These are phyloP conservation scores for Besnoitia besnoiti DNA, from an alignment of 169 alveolate genomes.

Conservation along the genomic window DNA sequence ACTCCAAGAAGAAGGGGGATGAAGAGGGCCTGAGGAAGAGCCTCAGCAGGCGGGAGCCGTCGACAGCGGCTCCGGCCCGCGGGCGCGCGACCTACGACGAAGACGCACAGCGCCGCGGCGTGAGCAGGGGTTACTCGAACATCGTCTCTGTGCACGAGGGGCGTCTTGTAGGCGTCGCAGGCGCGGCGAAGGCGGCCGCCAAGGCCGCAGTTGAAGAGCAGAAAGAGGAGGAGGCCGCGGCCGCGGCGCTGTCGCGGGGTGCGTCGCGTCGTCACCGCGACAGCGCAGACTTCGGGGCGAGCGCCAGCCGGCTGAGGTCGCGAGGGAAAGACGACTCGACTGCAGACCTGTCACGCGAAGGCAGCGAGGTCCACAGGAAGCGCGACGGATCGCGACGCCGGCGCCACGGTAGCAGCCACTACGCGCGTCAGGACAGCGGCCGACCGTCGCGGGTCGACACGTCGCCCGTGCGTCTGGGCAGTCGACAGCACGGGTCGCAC, in stretches of 20 bases:
- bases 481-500: not conserved
- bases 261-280: no score
- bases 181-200: slow-evolving; percentile 5
- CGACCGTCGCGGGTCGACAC: not conserved
- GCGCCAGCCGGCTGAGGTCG: not conserved
- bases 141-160: not conserved
- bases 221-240: not conserved
- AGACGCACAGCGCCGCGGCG: not conserved
- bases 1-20: not conserved
- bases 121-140: not conserved
- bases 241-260: not conserved
- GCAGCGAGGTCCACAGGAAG: not conserved
- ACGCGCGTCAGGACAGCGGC: no score
- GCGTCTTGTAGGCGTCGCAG: not conserved
- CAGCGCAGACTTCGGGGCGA: not conserved
- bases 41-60: not conserved
- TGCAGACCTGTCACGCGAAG: not conserved
- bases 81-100: not conserved
- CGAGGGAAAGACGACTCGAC: not conserved
- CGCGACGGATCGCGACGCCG: not conserved
- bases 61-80: not conserved
- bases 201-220: not conserved
- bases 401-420: no score
- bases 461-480: not conserved
- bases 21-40: not conserved